Base-by-base conservation (phyloP, 2,329 filamentous ascomycete species). In the Aspergillus tanneri region DNA sequence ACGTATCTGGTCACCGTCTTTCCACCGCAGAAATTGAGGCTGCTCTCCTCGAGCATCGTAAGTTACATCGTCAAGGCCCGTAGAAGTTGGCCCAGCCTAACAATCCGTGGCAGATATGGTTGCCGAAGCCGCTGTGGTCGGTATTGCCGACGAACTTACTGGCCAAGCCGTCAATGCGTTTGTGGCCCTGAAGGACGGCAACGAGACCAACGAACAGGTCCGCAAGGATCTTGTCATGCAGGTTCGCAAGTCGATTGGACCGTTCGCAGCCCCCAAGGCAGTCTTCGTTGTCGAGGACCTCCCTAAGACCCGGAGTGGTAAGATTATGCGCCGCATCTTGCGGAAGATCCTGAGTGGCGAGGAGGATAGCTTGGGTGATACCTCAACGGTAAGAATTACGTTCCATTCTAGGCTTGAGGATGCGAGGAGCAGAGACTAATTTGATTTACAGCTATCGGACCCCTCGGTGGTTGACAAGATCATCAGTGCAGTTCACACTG, bases 21-120 rank as follows among this genome's bases (percentile, higher is more conserved):
- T 97, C 92, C 12, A 99, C 93, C 8, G 92, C 93, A 27, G 93
- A 99, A 73, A 99, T 99, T 57, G 93, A 99, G 75, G 93, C 93
- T 22, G 93, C 93, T 14, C 84, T 99, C 40, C 86, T 99, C 58
- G 92, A 97, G 78, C 91, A 97, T 71, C 80, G 78, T 81, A 74
- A 68, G 71, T 65, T 12, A n/a, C 10, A 3, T 24, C 16, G 3
- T 16, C 5, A n/a, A 24, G n/a, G 11, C 4, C 4, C 7, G 6
- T 10, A 18, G 4, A 19, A 6, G 18, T 28, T 21, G 21, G 10
- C 24, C 19, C 12, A 16, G 25, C 28, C 63, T 67, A 52, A 67
- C 32, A 24, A 21, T 18, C 40, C 18, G 39, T 36, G 25, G 36
- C 32, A 69, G 67, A 58, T 19, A 59, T 62, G 55, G 88, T 99